These are phyloP conservation scores for Periconia macrospinosa DNA, from an alignment of 2,329 filamentous ascomycete genomes.

Conservation along the genomic window DNA sequence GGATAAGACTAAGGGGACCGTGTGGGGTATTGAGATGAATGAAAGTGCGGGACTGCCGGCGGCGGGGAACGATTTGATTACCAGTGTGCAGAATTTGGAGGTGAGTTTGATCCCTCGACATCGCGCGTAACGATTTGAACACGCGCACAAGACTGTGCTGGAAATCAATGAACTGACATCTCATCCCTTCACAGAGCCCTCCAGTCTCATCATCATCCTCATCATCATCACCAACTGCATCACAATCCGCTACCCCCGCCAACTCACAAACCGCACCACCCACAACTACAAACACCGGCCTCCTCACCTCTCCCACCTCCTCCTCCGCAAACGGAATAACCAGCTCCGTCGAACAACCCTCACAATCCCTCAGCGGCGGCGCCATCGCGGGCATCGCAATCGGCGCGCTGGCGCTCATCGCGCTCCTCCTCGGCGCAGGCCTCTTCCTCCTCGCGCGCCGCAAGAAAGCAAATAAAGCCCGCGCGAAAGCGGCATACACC, in stretches of 20 bases:
- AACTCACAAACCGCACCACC: neutral
- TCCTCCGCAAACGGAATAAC: neutral
- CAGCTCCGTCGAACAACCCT: neutral
- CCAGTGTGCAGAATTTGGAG: conserved; percentile 1
- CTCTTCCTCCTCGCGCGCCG: conserved; percentile 3
- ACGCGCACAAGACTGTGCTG: too few relatives aligned
- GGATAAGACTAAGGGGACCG: conserved; percentile 1
- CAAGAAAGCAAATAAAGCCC: neutral
- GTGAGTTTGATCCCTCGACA: neutral
- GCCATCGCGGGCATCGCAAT: conserved; percentile 15
- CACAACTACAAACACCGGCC: neutral
- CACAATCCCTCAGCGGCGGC: conserved; percentile 6
- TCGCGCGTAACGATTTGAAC: too few relatives aligned
- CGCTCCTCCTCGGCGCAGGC: neutral
- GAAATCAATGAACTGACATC: neutral
- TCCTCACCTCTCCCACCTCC: neutral
- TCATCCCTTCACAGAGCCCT: neutral
- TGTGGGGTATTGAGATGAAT: conserved; percentile 16
- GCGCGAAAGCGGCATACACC: neutral
- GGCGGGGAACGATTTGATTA: neutral
- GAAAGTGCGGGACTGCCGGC: conserved; percentile 4
- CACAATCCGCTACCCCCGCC: neutral
- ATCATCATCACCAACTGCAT: conserved; percentile 1
- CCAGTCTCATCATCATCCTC: neutral
- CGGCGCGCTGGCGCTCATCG: conserved; percentile 1